These are phyloP conservation scores for Coniochaeta pulveracea DNA, from an alignment of 2,329 filamentous ascomycete genomes.

Conservation along the genomic window DNA sequence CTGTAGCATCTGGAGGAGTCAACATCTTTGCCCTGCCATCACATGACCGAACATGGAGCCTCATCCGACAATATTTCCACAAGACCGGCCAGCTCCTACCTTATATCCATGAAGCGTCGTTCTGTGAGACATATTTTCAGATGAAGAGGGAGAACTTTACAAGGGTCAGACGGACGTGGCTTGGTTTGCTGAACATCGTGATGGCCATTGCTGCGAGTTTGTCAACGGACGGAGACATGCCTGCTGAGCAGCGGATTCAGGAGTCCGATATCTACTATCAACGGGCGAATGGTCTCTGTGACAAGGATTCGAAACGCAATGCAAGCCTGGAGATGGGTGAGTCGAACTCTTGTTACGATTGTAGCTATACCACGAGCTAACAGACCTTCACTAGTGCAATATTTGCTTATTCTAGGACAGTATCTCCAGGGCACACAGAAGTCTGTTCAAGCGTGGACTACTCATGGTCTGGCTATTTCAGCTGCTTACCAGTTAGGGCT, in stretches of 20 bases:
- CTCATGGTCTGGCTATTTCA: conserved; percentile 39
- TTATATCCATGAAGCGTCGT: conserved; percentile 10
- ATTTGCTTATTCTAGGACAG: conserved; percentile 33
- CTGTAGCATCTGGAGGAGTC: conserved; percentile 1
- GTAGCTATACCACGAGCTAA: too few species aligned
- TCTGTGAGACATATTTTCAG: conserved; percentile 9
- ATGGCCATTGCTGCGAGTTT: conserved; percentile 33
- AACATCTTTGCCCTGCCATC: conserved; percentile 5
- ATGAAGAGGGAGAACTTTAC: conserved; percentile 12
- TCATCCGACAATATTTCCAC: conserved; percentile 10
- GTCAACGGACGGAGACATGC: conserved; percentile 15
- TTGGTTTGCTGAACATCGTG: conserved; percentile 37
- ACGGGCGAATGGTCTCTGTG: conserved; percentile 29
- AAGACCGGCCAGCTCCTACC: conserved; percentile 13
- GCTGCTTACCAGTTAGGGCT: conserved; percentile 39
- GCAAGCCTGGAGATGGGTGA: conserved; percentile 27
- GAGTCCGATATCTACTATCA: conserved; percentile 32
- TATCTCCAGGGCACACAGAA: conserved; percentile 43
- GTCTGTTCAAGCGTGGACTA: conserved; percentile 40
- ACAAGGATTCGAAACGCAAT: conserved; percentile 25
- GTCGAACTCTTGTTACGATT: not conserved
- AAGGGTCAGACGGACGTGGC: conserved; percentile 32
- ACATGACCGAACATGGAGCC: conserved; percentile 7
- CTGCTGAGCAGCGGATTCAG: conserved; percentile 21
- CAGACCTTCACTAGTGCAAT: conserved; percentile 25